These are phyloP conservation scores for Fraxinus floribunda DNA, from an alignment of 305 asterid genomes.

Conservation along the genomic window DNA sequence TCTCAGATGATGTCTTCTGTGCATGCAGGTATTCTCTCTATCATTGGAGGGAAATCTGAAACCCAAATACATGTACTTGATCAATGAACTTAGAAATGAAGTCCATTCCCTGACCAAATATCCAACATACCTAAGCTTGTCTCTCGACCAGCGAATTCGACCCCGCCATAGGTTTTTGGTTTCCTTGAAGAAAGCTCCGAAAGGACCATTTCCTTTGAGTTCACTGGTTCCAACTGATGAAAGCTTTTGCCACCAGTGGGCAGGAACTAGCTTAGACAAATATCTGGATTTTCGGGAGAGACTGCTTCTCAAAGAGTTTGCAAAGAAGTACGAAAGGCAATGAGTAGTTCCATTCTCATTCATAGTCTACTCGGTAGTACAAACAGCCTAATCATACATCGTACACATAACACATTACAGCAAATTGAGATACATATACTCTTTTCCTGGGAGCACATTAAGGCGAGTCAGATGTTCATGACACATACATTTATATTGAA, in stretches of 20 bases:
- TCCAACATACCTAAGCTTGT: constrained; percentile 81
- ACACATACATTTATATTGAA: background rate
- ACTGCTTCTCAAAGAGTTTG: constrained; percentile 72
- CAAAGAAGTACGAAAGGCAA: constrained; percentile 65
- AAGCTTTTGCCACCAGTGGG: constrained; percentile 91
- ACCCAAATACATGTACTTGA: constrained; percentile 84
- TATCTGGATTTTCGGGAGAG: constrained; percentile 84
- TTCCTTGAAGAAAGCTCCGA: constrained; percentile 78
- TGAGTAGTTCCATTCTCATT: constrained; percentile 25
- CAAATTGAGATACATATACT: background rate
- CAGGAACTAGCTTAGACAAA: constrained; percentile 78
- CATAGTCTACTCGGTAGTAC: constrained; percentile 8
- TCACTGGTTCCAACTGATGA: constrained; percentile 88
- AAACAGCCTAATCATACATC: background rate
- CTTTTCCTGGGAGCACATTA: background rate
- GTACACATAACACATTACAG: background rate
- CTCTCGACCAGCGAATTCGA: constrained; percentile 83
- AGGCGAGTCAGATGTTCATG: background rate
- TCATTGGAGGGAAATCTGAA: constrained; percentile 81
- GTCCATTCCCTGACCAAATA: constrained; percentile 82
- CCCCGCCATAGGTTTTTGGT: constrained; percentile 88
- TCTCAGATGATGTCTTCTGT: background rate
- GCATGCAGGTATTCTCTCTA: constrained; percentile 74
- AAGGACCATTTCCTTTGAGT: constrained; percentile 89
- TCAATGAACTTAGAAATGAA: constrained; percentile 81